phyloP scores from a whole-genome alignment of 495 filamentous ascomycete genomes.

The Aspergillus bridgeri region DNA sequence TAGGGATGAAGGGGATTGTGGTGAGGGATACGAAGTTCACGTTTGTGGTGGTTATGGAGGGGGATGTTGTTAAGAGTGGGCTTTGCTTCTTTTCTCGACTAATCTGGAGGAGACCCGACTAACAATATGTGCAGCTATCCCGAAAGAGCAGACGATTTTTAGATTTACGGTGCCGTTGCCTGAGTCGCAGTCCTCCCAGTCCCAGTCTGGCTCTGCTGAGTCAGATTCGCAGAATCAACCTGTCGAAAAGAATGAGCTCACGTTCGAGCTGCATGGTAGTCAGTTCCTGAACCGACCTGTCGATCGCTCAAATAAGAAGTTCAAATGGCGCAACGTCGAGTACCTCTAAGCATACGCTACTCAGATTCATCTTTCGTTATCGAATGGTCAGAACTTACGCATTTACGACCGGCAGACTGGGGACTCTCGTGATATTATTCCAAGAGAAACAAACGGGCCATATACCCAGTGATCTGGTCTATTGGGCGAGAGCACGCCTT shows the following conservation, averaged over 20 bases:
- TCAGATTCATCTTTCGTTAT: background rate
- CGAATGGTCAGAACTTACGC: too few relatives aligned
- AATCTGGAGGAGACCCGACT: background rate
- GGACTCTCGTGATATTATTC: background rate
- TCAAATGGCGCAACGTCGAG: slow-evolving; percentile 69
- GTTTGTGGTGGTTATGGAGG: slow-evolving; percentile 75
- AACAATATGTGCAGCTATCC: slow-evolving; percentile 50
- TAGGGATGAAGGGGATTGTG: slow-evolving; percentile 82
- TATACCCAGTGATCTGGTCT: too few relatives aligned
- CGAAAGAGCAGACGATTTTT: slow-evolving; percentile 88
- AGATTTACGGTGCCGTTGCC: slow-evolving; percentile 65
- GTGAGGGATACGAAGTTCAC: slow-evolving; percentile 82
- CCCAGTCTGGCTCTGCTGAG: slow-evolving; percentile 11
- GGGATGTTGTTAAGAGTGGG: slow-evolving; percentile 59
- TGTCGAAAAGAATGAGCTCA: slow-evolving; percentile 41
- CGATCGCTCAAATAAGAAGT: slow-evolving; percentile 86
- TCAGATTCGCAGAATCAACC: slow-evolving; percentile 7
- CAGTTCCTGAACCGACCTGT: slow-evolving; percentile 80
- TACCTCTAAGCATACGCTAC: slow-evolving; percentile 50
- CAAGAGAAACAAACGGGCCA: background rate
- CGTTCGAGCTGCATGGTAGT: slow-evolving; percentile 85
- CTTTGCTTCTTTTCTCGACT: slow-evolving; percentile 8
- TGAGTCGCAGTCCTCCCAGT: slow-evolving; percentile 9
- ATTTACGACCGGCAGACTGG: too few relatives aligned
- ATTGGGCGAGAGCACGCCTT: too few relatives aligned